phyloP scores from a whole-genome alignment of 1,139 yeast species.

The Yamadazyma diospyri region DNA sequence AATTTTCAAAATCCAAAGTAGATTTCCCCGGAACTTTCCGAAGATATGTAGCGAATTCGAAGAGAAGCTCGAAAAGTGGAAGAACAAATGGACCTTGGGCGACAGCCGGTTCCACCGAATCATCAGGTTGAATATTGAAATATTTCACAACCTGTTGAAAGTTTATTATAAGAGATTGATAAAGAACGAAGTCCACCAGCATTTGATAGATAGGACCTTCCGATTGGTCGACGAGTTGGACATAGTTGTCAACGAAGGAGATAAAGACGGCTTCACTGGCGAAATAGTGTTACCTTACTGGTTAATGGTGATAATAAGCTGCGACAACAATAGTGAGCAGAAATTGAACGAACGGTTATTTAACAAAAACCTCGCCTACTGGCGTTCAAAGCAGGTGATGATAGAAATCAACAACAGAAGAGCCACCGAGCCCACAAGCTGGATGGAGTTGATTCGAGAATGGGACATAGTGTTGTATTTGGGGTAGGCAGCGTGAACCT shows the following conservation, averaged over 20 bases:
- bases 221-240: slow-evolving; percentile 23
- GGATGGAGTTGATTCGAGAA: slow-evolving; percentile 53
- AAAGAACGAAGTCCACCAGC: slow-evolving; percentile 34
- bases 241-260: not conserved
- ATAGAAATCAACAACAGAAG: slow-evolving; percentile 51
- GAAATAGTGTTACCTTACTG: slow-evolving; percentile 29
- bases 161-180: slow-evolving; percentile 46
- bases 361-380: slow-evolving; percentile 33
- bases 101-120: slow-evolving; percentile 34
- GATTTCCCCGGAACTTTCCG: slow-evolving; percentile 55
- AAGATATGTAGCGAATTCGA: slow-evolving; percentile 52
- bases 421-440: slow-evolving; percentile 41
- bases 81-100: slow-evolving; percentile 35
- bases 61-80: slow-evolving; percentile 47
- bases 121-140: slow-evolving; percentile 31
- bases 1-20: slow-evolving; percentile 39
- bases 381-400: slow-evolving; percentile 54
- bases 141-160: slow-evolving; percentile 42
- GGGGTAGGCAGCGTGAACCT: slow-evolving; percentile 18
- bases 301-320: slow-evolving; percentile 47
- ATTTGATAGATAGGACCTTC: slow-evolving; percentile 28
- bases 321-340: slow-evolving; percentile 20
- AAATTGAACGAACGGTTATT: not conserved
- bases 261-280: not conserved
- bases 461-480: slow-evolving; percentile 48